phyloP scores from a whole-genome alignment of 1,139 yeast genomes.

The Yamadazyma taylorii region DNA sequence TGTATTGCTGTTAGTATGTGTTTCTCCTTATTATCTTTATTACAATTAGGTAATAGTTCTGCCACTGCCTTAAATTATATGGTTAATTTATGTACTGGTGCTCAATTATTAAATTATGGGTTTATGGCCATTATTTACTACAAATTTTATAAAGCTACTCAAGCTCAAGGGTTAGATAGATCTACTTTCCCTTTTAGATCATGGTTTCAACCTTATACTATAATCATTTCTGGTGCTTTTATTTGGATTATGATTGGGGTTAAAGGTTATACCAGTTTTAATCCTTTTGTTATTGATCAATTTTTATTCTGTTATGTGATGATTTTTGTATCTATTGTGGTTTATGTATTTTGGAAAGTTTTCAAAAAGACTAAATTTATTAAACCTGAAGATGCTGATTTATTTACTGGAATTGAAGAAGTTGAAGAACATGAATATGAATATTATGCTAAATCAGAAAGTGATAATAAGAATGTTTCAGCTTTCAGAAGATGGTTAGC shows the following conservation, averaged over 20 bases:
- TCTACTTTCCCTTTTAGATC: slow-evolving; percentile 70
- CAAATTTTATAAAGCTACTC: slow-evolving; percentile 59
- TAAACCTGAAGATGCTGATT: slow-evolving; percentile 34
- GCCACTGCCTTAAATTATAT: slow-evolving; percentile 72
- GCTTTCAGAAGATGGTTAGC: slow-evolving; percentile 6
- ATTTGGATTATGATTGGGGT: slow-evolving; percentile 38
- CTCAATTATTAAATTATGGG: slow-evolving; percentile 72
- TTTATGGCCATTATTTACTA: slow-evolving; percentile 62
- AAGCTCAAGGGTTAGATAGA: slow-evolving; percentile 64
- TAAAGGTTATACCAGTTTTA: slow-evolving; percentile 40
- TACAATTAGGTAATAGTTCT: slow-evolving; percentile 55
- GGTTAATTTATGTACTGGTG: slow-evolving; percentile 74
- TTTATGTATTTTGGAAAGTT: slow-evolving; percentile 33
- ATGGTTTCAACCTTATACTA: slow-evolving; percentile 75
- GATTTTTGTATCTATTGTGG: slow-evolving; percentile 29
- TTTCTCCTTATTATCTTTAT: slow-evolving; percentile 64
- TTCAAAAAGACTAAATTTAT: slow-evolving; percentile 28
- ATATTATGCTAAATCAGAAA: slow-evolving; percentile 30
- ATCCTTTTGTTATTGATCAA: slow-evolving; percentile 35
- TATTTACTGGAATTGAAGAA: slow-evolving; percentile 38
- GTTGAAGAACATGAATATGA: slow-evolving; percentile 46
- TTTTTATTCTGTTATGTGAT: slow-evolving; percentile 46
- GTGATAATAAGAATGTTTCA: slow-evolving; percentile 11
- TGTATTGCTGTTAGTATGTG: slow-evolving; percentile 60
- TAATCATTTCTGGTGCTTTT: slow-evolving; percentile 46